Conservation (phyloP, 2,329 filamentous ascomycete genomes). For the Ophidiomyces ophidiicola region DNA sequence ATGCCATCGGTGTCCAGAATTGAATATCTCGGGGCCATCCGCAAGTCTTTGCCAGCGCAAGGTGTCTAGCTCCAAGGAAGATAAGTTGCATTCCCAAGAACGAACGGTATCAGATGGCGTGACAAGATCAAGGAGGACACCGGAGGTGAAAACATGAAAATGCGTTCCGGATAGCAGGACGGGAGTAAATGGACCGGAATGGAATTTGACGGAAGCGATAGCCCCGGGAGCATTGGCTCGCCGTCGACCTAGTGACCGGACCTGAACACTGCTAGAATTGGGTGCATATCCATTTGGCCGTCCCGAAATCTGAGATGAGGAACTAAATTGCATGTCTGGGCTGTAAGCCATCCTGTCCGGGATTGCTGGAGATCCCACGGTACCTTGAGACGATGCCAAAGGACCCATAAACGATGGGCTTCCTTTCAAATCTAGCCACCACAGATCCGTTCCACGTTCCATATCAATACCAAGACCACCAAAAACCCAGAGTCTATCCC, state of each 20-base stretch:
- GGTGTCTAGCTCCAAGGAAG: constrained; percentile 72
- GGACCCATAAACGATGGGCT: constrained; percentile 69
- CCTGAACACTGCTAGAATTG: constrained; percentile 51
- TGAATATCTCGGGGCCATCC: constrained; percentile 88
- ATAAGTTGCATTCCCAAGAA: constrained; percentile 77
- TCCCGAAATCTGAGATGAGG: constrained; percentile 25
- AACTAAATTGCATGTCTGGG: constrained; percentile 27
- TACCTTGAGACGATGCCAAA: constrained; percentile 49
- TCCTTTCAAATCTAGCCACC: constrained; percentile 93
- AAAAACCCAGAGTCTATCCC: constrained; percentile 89
- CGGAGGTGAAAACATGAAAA: constrained; percentile 90
- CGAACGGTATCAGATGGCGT: constrained; percentile 82
- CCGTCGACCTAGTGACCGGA: constrained; percentile 40
- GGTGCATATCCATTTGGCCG: constrained; percentile 54
- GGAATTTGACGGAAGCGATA: constrained; percentile 81
- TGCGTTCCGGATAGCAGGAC: constrained; percentile 84
- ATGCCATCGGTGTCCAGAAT: constrained; percentile 87
- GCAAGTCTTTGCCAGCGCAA: constrained; percentile 91
- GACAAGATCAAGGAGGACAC: constrained; percentile 83
- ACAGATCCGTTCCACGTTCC: constrained; percentile 91
- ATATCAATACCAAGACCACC: constrained; percentile 90
- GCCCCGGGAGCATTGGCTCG: constrained; percentile 61
- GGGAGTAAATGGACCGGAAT: constrained; percentile 73
- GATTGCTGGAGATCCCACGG: constrained; percentile 32
- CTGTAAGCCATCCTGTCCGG: constrained; percentile 28